Evolutionary conservation across 2,329 filamentous ascomycete genomes (phyloP), one percentile per base, ranked within the genome.

Genomic region (Trichoderma sp.): DNA sequence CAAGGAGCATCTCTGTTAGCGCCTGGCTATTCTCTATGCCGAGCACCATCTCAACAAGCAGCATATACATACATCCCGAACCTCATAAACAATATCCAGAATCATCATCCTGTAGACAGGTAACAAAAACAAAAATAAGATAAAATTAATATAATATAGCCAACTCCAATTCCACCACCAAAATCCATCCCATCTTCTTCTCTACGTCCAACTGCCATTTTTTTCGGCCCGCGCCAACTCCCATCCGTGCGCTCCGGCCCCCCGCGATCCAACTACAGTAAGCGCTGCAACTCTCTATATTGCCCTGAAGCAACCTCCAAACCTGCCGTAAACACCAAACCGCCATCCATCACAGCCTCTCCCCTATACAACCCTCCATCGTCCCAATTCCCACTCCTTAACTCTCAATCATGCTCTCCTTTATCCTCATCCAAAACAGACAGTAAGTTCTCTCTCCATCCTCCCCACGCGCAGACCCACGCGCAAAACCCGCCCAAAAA

Each of bases 361-460:
- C 15, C 17, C 45, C 58, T 35, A 48, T n/a, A 34, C 22, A 3
- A 29, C 8, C 7, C 57, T 35, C 13, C 19, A 22, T 6, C 52
- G 19, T 42, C 39, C 8, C 50, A 32, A n/a, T 5, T 5, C 12
- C 27, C n/a, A 27, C 50, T 12, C 27, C 27, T 25, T 10, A 25
- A 27, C 17, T 19, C 13, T 13, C 34, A 27, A 71, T 64, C 63
- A 85, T 95, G 78, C 87, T 96, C 74, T 96, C 92, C 64, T 96
- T 96, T 76, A 94, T 96, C 72, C 84, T 96, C 71, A 94, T 96
- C 67, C 92, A 96, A 77, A 96, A 96, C 78, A 88, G 92, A 73
- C 93, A 97, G 92, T 94, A 80, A 65, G 78, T 72, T 13, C 37
- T 39, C 25, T n/a, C 29, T 9, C 25, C 54, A 12, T 37, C 58